Evolutionary conservation across 2,329 filamentous ascomycete genomes (phyloP).

Genomic region (Ramularia endophylla): DNA sequence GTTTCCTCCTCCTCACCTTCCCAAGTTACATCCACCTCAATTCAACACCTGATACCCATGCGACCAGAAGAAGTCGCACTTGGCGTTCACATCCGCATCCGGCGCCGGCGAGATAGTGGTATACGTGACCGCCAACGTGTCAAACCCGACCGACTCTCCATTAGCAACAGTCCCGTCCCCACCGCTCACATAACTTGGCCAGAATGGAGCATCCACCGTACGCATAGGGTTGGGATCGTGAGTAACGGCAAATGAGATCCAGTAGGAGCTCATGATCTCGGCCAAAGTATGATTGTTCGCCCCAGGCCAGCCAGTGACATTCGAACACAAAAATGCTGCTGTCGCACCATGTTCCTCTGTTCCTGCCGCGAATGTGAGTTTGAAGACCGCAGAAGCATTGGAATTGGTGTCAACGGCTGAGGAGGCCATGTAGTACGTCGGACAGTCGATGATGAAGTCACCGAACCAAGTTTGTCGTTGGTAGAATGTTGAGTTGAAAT

Average conservation of each 20-base stretch:
- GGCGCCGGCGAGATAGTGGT: too few relatives aligned
- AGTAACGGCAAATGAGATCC: slow-evolving; percentile 30
- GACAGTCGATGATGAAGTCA: slow-evolving; percentile 37
- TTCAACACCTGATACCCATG: too few relatives aligned
- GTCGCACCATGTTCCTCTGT: background rate
- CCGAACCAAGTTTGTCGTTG: slow-evolving; percentile 36
- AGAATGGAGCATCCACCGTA: too few relatives aligned
- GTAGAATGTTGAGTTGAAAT: slow-evolving; percentile 34
- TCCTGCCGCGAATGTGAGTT: background rate
- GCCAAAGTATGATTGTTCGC: slow-evolving; percentile 28
- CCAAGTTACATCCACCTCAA: too few relatives aligned
- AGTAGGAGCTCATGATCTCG: slow-evolving; percentile 31
- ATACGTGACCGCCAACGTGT: too few relatives aligned
- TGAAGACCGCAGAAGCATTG: background rate
- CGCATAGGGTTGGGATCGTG: slow-evolving; percentile 34
- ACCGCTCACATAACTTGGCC: too few relatives aligned
- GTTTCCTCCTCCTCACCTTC: too few relatives aligned
- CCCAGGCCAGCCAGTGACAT: background rate
- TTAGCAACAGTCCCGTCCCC: too few relatives aligned
- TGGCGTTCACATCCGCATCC: too few relatives aligned
- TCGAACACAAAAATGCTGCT: background rate
- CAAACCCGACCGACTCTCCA: too few relatives aligned
- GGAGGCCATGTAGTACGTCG: slow-evolving; percentile 12
- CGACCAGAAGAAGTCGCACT: too few relatives aligned
- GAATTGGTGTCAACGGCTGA: background rate